Conservation (phyloP, 2,329 filamentous ascomycete genomes). For the Epichloe festucae region DNA sequence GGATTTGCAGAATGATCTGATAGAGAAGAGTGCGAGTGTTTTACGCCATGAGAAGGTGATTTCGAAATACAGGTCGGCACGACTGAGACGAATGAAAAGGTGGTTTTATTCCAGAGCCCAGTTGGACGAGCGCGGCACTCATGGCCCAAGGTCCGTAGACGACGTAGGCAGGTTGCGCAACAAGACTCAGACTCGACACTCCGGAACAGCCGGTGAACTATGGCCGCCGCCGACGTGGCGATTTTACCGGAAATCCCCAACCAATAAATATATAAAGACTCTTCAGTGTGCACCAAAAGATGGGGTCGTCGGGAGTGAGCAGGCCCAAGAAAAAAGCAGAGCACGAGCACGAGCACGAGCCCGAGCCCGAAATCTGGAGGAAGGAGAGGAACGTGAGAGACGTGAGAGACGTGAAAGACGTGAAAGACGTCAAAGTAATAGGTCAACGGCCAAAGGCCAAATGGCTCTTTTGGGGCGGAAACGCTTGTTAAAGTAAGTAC, state of each 20-base stretch:
- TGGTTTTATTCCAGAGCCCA: background rate
- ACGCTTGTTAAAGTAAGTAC: background rate
- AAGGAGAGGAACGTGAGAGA: background rate
- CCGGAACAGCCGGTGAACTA: background rate
- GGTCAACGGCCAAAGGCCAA: background rate
- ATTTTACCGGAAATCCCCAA: background rate
- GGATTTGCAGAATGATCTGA: background rate
- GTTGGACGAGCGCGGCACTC: background rate
- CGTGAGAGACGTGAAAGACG: too few species aligned
- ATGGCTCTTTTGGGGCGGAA: background rate
- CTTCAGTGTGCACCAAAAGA: background rate
- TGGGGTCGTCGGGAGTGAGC: background rate
- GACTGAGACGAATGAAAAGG: too few species aligned
- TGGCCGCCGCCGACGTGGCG: background rate
- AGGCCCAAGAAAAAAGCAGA: background rate
- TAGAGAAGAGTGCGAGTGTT: background rate
- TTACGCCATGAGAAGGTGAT: background rate
- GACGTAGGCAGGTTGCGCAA: background rate
- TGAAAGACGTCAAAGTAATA: background rate
- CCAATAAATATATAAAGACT: background rate
- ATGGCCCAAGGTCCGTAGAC: background rate
- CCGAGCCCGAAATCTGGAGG: background rate
- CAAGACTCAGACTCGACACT: background rate
- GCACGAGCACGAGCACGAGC: background rate
- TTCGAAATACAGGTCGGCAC: background rate